Evolutionary conservation across 805 yeast genomes (phyloP).

Genomic region (Zygosaccharomyces bailii): DNA sequence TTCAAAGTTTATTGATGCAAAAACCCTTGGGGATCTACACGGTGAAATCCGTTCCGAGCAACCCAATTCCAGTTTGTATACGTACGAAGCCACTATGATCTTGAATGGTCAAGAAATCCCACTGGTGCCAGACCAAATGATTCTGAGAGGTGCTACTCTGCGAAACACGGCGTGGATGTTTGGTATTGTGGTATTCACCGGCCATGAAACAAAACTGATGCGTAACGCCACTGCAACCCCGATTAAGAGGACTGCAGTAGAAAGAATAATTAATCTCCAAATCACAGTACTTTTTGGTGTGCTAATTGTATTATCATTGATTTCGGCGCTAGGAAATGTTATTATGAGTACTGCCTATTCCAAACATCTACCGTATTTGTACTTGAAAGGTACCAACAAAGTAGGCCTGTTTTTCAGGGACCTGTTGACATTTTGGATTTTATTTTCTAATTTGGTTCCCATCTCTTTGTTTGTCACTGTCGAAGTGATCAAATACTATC

Average conservation of each 20-base stretch:
- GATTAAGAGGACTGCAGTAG: constrained; percentile 94
- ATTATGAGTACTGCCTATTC: constrained; percentile 54
- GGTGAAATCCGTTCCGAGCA: constrained; percentile 78
- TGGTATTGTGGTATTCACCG: constrained; percentile 92
- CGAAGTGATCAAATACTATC: constrained; percentile 91
- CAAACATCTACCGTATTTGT: constrained; percentile 57
- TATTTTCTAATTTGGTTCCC: constrained; percentile 96
- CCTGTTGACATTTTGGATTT: constrained; percentile 89
- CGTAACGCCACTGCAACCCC: constrained; percentile 99
- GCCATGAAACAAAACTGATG: constrained; percentile 97
- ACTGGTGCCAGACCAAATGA: constrained; percentile 82
- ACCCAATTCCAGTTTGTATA: constrained; percentile 90
- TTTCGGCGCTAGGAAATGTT: constrained; percentile 87
- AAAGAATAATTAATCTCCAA: constrained; percentile 88
- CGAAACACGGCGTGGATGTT: constrained; percentile 94
- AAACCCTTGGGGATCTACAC: constrained; percentile 48
- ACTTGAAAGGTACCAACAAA: constrained; percentile 63
- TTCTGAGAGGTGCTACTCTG: constrained; percentile 91
- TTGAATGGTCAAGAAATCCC: constrained; percentile 62
- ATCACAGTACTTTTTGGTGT: constrained; percentile 83
- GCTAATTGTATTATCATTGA: constrained; percentile 66
- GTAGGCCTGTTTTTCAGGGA: constrained; percentile 78
- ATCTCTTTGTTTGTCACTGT: constrained; percentile 95
- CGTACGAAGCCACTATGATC: constrained; percentile 81
- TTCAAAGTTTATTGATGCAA: constrained; percentile 62